Percentiles rank a stretch among this genome's conserved stretches.
Evolutionary conservation across 169 alveolate species (phyloP).

Genomic region (Theileria sp.): DNA sequence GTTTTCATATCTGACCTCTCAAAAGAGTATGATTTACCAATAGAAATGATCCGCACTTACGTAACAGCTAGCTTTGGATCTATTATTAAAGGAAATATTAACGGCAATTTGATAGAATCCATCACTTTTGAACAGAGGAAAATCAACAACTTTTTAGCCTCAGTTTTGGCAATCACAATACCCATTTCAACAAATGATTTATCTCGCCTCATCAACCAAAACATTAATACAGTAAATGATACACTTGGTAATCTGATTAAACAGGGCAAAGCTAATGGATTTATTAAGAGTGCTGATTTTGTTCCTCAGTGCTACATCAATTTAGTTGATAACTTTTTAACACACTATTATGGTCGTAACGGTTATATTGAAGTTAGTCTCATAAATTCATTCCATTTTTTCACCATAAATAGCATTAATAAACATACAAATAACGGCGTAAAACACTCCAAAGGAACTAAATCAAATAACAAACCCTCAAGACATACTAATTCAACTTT

Average conservation of each 20-base stretch:
- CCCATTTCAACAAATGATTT: conserved; percentile 40
- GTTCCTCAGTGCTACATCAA: conserved; percentile 46
- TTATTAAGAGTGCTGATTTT: conserved; percentile 41
- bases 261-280: conserved; percentile 36
- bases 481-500: background rate
- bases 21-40: conserved; percentile 56
- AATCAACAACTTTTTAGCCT: conserved; percentile 43
- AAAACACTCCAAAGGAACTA: background rate
- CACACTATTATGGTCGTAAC: conserved; percentile 33
- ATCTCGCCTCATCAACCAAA: conserved; percentile 7
- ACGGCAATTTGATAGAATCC: conserved; percentile 54
- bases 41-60: conserved; percentile 36
- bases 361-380: conserved; percentile 51
- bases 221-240: conserved; percentile 42
- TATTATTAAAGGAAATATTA: conserved; percentile 37
- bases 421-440: background rate
- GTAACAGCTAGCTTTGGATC: conserved; percentile 15
- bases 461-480: background rate
- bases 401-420: background rate
- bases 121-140: conserved; percentile 36
- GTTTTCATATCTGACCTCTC: conserved; percentile 49
- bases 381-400: background rate
- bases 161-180: conserved; percentile 50
- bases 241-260: conserved; percentile 18
- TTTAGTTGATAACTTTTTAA: conserved; percentile 29